Evolutionary conservation across 768 basidiomycete species (phyloP).

Genomic region (Gloeophyllum trabeum): DNA sequence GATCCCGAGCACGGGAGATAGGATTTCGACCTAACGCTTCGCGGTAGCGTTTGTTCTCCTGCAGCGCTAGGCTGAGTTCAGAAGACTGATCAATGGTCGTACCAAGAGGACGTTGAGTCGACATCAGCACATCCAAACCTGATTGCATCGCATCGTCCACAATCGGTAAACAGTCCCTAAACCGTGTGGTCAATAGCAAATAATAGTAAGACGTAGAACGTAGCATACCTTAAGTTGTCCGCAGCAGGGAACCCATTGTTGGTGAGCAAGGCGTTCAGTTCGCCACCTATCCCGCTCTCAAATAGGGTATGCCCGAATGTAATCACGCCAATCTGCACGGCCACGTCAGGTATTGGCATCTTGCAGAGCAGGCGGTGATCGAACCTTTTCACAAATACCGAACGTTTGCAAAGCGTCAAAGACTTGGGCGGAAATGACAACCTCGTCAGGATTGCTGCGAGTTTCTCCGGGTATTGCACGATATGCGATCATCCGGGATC

Average conservation of each 20-base stretch:
- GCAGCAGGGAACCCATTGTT: too few species aligned
- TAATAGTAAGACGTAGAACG: too few species aligned
- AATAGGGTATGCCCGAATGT: too few species aligned
- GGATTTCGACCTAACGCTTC: neutral
- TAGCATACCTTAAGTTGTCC: too few species aligned
- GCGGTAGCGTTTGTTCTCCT: neutral
- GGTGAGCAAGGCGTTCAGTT: too few species aligned
- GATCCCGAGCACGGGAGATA: neutral
- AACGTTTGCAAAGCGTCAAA: neutral
- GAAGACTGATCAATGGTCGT: neutral
- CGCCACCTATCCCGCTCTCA: too few species aligned
- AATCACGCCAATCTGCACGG: too few species aligned
- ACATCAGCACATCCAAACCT: neutral
- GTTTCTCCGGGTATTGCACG: neutral
- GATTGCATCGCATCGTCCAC: neutral
- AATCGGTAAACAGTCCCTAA: neutral
- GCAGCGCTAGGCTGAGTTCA: neutral
- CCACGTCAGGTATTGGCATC: too few species aligned
- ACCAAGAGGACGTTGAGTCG: neutral
- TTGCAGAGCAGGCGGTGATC: too few species aligned
- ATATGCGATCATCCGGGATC: neutral
- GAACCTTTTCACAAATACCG: too few species aligned
- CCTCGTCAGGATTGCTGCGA: neutral
- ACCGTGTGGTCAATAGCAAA: too few species aligned
- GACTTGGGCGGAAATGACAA: neutral